Evolutionary conservation across 208 protist species (phyloP).

Genomic region (Crithidia fasciculata): DNA sequence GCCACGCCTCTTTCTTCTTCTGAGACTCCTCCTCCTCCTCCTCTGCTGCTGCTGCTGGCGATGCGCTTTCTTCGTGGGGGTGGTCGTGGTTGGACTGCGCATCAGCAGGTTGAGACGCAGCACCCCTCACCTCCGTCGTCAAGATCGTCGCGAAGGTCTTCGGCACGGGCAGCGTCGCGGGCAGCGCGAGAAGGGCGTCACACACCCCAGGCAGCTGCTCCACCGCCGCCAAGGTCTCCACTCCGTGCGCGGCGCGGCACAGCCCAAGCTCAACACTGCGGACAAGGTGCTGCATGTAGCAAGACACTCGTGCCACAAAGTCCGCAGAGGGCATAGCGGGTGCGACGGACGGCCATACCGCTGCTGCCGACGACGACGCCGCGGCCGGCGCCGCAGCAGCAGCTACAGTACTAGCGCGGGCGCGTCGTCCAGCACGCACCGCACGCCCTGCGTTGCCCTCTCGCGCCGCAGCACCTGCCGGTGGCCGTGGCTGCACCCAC

Average conservation of each 20-base stretch:
- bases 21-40: not conserved
- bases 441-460: not conserved
- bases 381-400: not conserved
- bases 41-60: not conserved
- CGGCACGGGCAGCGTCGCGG: slow-evolving; percentile 15
- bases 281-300: slow-evolving; percentile 29
- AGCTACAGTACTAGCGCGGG: not conserved
- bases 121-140: not conserved
- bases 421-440: not conserved
- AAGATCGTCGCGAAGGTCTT: slow-evolving; percentile 21
- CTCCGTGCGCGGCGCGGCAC: slow-evolving; percentile 22
- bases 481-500: slow-evolving; percentile 37
- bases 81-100: not conserved
- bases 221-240: slow-evolving; percentile 20
- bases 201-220: slow-evolving; percentile 39
- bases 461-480: not conserved
- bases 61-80: no score
- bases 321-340: slow-evolving; percentile 4
- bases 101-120: not conserved
- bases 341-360: not conserved
- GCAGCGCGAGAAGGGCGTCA: slow-evolving; percentile 20
- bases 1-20: slow-evolving; percentile 1
- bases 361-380: not conserved
- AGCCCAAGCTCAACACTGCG: slow-evolving; percentile 10
- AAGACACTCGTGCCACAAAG: slow-evolving; percentile 23